Base-by-base conservation (phyloP, 495 filamentous ascomycete genomes). In the Halenospora varia region DNA sequence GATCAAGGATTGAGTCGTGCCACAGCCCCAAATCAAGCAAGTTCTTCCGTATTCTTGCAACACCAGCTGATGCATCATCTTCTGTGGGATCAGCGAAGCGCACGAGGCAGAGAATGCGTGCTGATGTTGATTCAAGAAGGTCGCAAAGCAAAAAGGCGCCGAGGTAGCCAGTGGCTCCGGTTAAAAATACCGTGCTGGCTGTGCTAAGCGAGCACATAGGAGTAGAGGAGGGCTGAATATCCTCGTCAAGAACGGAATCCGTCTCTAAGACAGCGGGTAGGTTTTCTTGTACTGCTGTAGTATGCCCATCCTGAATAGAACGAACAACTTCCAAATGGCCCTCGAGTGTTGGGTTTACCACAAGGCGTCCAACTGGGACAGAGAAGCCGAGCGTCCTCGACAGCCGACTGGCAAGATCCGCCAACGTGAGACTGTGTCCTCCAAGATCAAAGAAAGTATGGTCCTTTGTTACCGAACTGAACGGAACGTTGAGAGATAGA, bases 381-480 rank as follows among this genome's bases (percentile, higher is more conserved):
- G 79, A 75, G 65, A 88, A 83, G 15, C 83, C 84, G 61, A 84
- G 86, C 8, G 74, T 73, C 46, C 74, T 73, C 0, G 82, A 81
- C 2, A 87, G 57, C 50, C 76, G 75, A 2, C 79, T 80, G 18
- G 83, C 77, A 15, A 87, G 76, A 48, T 86, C 83, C 0, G 84
- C 85, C 29, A 88, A 73, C n/a, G 81, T 82, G 58, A 88, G 68
- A 10, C 82, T 86, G 67, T 88, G 85, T 1, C 85, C 85, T n/a
- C 85, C 85, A 2, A 87, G 66, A 59, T 87, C 84, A 62, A 88
- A 88, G 68, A 87, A 88, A 59, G 81, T 81, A 59, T 86, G 79
- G 59, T 84, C 80, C 2, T 82, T 72, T 57, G 80, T 83, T 11
- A 88, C 68, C 26, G 73, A 68, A 13, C 66, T 67, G 41, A 71